Evolutionary conservation across 2,329 filamentous ascomycete genomes (phyloP), one percentile per base, ranked within the genome.

Genomic region (Phialocephala subalpina): DNA sequence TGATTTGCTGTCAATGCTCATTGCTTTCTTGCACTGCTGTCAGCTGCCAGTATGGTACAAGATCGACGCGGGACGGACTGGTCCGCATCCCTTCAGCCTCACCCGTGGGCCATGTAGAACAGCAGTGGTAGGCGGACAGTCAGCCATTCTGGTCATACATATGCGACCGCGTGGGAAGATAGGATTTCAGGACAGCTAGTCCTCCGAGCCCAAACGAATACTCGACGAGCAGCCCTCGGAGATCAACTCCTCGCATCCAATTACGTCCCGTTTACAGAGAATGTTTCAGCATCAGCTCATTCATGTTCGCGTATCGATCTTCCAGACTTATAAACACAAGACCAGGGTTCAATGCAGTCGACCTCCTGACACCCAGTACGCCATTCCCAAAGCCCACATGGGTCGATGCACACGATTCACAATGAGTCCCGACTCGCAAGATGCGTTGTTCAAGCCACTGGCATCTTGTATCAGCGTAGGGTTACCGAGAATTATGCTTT

Each of bases 241-340:
- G 45, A 49, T 49, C 45, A 22, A 49, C n/a, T 14, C 6, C 9
- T n/a, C n/a, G 7, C 45, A 22, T n/a, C 5, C 12, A 3, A 49
- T 9, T 49, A 25, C 45, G 7, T 49, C 22, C 3, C 40, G 40
- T 40, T 45, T 3, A n/a, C 42, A 49, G 4, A 49, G 20, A 49
- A 49, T 49, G n/a, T 49, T 49, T 49, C 45, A 49, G 45, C n/a
- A 49, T 49, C n/a, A 6, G 45, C n/a, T 49, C 38, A 42, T n/a
- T 42, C 45, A 49, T 25, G n/a, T 12, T 25, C n/a, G 9, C 45
- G 6, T 49, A 49, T 22, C n/a, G 45, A 49, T n/a, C n/a, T n/a
- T 22, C 45, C n/a, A 49, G 45, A 49, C 45, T n/a, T 22, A 49
- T 49, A 49, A n/a, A n/a, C n/a, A n/a, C n/a, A n/a, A n/a, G n/a